Base-by-base conservation (phyloP, 495 filamentous ascomycete species). In the Jackrogersella multiformis region DNA sequence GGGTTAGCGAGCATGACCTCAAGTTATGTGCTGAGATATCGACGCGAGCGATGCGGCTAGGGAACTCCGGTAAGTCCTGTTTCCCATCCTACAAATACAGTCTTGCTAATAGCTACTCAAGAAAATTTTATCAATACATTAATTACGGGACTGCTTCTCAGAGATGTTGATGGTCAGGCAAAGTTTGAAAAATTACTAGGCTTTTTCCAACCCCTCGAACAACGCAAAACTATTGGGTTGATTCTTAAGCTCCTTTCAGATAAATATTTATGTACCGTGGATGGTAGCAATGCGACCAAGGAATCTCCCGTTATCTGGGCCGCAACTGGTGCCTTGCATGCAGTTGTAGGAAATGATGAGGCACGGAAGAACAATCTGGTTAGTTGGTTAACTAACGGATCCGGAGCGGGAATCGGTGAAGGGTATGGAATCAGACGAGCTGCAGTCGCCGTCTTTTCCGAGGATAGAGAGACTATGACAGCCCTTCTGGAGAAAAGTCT, bases 331-430 rank as follows among this genome's bases (percentile, higher is more conserved):
- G 72, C 83, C 13, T 56, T 90, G 5, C 62, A 68, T 35, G 28
- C 56, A 0, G 55, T 87, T 10, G 63, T 86, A 8, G 71, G 65
- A 10, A 36, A 72, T 12, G 68, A 78, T 20, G 71, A 80, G 2
- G 68, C 68, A 26, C 71, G 76, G 16, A 81, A 82, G 64, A 79
- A 77, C 21, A 76, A 88, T 58, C 75, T 95, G 5, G 71, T 87
- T n/a, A 82, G 86, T 30, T 95, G 92, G 91, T 76, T 95, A 23
- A 80, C 84, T 53, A 80, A 80, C 13, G 82, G 84, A 56, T 89
- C 87, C 10, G 88, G 88, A 1, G 87, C 86, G 23, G 90, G 89
- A 6, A 70, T 89, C 32, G 89, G 88, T 5, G 81, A 89, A 51
- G 78, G 81, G n/a, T 77, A 87, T 30, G 80, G 74, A 69, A 83